Conservation (phyloP, 176 grass and related monocot species). For the Aegilops bicornis region DNA sequence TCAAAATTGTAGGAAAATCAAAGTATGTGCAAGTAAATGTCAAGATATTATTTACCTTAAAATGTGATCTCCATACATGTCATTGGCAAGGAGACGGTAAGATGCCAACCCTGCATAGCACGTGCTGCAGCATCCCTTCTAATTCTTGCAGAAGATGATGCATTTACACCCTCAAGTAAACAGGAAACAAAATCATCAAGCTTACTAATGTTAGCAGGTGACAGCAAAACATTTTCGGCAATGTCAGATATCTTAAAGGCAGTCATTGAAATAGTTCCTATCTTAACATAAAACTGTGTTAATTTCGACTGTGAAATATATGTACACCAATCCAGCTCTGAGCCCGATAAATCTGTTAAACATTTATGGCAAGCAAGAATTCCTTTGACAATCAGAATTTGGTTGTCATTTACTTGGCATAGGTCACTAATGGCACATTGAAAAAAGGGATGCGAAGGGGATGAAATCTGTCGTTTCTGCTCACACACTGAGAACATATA, state of each 20-base stretch:
- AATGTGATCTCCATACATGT: slow-evolving; percentile 62
- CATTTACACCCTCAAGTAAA: slow-evolving; percentile 52
- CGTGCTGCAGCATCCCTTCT: slow-evolving; percentile 86
- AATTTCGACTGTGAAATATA: not conserved
- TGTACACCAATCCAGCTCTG: not conserved
- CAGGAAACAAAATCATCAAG: not conserved
- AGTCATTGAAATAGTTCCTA: slow-evolving; percentile 1
- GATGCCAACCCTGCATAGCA: slow-evolving; percentile 97
- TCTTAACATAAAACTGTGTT: not conserved
- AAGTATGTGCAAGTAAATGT: slow-evolving; percentile 5
- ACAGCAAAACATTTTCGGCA: slow-evolving; percentile 1
- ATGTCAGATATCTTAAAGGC: slow-evolving; percentile 1
- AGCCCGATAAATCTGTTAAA: not conserved
- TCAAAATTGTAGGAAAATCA: slow-evolving; percentile 17
- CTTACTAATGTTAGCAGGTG: slow-evolving; percentile 3
- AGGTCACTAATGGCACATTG: not conserved
- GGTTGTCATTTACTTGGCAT: not conserved
- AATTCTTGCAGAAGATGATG: slow-evolving; percentile 74
- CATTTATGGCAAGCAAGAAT: not conserved
- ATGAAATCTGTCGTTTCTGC: not conserved
- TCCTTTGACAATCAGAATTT: not conserved
- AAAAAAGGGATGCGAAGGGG: not conserved
- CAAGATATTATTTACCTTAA: slow-evolving; percentile 47
- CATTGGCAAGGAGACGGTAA: slow-evolving; percentile 69
- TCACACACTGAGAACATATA: not conserved